Conservation (phyloP, 139 green algal genomes). For the Pleodorina starrii region DNA sequence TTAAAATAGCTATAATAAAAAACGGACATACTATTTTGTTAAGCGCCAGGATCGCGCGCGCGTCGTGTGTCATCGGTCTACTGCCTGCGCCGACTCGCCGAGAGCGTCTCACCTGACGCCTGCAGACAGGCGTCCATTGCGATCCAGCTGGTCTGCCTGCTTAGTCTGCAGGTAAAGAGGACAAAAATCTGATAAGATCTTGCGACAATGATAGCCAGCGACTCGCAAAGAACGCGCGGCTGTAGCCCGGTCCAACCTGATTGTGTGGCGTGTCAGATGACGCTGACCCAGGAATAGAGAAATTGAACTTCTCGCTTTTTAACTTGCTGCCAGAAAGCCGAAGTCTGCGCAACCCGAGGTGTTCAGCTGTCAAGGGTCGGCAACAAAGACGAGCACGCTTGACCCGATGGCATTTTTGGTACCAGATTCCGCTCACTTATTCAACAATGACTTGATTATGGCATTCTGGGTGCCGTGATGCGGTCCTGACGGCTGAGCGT, state of each 20-base stretch:
- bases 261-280: not conserved
- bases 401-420: not conserved
- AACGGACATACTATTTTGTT: too few relatives aligned
- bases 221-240: not conserved
- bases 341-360: not conserved
- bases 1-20: too few relatives aligned
- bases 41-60: too few relatives aligned
- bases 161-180: not conserved
- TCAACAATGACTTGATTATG: conserved; percentile 6
- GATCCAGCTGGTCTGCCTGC: conserved; percentile 19
- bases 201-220: too few relatives aligned
- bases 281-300: not conserved
- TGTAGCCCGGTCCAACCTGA: conserved; percentile 30
- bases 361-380: not conserved
- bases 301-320: not conserved
- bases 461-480: conserved; percentile 6
- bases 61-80: too few relatives aligned
- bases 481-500: not conserved
- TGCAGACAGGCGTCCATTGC: not conserved
- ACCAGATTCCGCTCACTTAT: not conserved
- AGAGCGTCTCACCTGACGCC: conserved; percentile 16
- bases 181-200: too few relatives aligned
- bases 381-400: not conserved
- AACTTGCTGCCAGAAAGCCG: conserved; percentile 21
- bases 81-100: too few relatives aligned